Conservation (phyloP, 805 yeast genomes). For the Komagataella pseudopastoris region DNA sequence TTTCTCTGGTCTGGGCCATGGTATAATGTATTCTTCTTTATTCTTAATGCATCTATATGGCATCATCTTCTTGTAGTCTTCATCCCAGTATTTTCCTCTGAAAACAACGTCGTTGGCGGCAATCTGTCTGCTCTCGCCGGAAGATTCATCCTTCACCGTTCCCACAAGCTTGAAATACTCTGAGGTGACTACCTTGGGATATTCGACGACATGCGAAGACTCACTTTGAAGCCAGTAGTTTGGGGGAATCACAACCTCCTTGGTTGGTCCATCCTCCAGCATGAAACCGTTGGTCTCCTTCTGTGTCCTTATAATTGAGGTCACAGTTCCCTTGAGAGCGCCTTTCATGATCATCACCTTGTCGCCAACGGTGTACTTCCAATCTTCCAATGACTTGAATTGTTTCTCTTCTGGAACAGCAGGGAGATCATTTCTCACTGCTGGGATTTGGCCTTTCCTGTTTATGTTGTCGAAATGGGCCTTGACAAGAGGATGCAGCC, state of each 20-base stretch:
- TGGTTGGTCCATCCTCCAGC: slow-evolving; percentile 56
- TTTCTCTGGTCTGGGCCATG: slow-evolving; percentile 76
- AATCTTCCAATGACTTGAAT: slow-evolving; percentile 31
- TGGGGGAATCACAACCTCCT: slow-evolving; percentile 55
- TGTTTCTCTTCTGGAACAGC: slow-evolving; percentile 18
- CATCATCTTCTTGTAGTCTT: slow-evolving; percentile 54
- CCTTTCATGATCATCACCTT: slow-evolving; percentile 65
- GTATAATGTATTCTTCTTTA: slow-evolving; percentile 57
- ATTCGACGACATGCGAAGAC: slow-evolving; percentile 53
- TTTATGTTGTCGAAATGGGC: slow-evolving; percentile 12
- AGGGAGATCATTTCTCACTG: slow-evolving; percentile 12
- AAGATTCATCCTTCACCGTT: slow-evolving; percentile 48
- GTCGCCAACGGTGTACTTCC: slow-evolving; percentile 64
- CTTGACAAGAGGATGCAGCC: background rate
- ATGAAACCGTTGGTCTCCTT: slow-evolving; percentile 48
- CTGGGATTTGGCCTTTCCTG: slow-evolving; percentile 17
- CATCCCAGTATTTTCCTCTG: slow-evolving; percentile 62
- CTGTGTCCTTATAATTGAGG: slow-evolving; percentile 48
- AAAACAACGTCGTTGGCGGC: slow-evolving; percentile 67
- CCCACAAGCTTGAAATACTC: slow-evolving; percentile 65
- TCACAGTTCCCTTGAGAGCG: slow-evolving; percentile 57
- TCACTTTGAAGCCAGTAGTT: slow-evolving; percentile 63
- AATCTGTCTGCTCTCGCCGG: slow-evolving; percentile 50
- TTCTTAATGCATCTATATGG: slow-evolving; percentile 70
- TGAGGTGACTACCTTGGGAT: slow-evolving; percentile 50